Evolutionary conservation across 176 grass and related monocot species (phyloP).

Genomic region (Calamus simplicifolius): DNA sequence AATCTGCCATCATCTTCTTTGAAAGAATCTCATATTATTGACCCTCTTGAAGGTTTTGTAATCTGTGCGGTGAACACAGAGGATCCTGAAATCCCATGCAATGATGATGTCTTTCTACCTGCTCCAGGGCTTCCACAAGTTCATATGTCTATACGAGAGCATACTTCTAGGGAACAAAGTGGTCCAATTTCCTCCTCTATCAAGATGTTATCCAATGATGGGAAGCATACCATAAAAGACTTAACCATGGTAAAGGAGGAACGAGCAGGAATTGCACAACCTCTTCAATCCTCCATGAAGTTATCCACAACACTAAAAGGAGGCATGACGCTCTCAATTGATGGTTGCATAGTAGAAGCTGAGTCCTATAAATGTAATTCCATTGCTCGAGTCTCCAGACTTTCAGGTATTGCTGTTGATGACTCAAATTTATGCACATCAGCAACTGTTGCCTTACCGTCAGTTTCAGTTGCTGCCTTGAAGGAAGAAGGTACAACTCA

Average conservation of each 20-base stretch:
- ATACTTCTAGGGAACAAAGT: conserved; percentile 22
- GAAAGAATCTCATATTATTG: conserved; percentile 25
- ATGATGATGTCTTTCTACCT: conserved; percentile 37
- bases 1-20: conserved; percentile 29
- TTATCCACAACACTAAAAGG: conserved; percentile 36
- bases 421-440: conserved; percentile 31
- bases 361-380: conserved; percentile 29
- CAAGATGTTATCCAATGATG: conserved; percentile 24
- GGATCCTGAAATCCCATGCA: conserved; percentile 63
- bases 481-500: conserved; percentile 32
- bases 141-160: conserved; percentile 7
- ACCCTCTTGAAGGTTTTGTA: conserved; percentile 5
- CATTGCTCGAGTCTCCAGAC: conserved; percentile 13
- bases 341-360: conserved; percentile 25
- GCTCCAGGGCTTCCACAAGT: conserved; percentile 16
- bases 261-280: conserved; percentile 27
- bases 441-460: conserved; percentile 19
- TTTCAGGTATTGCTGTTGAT: conserved; percentile 16
- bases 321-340: conserved; percentile 21
- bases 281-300: conserved; percentile 16
- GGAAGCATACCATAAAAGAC: conserved; percentile 26
- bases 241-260: conserved; percentile 34
- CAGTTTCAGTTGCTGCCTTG: conserved; percentile 24
- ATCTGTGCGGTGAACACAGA: conserved; percentile 43
- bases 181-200: conserved; percentile 20